phyloP scores from a whole-genome alignment of 2,329 filamentous ascomycete genomes.

The Trichoderma guizhouense region DNA sequence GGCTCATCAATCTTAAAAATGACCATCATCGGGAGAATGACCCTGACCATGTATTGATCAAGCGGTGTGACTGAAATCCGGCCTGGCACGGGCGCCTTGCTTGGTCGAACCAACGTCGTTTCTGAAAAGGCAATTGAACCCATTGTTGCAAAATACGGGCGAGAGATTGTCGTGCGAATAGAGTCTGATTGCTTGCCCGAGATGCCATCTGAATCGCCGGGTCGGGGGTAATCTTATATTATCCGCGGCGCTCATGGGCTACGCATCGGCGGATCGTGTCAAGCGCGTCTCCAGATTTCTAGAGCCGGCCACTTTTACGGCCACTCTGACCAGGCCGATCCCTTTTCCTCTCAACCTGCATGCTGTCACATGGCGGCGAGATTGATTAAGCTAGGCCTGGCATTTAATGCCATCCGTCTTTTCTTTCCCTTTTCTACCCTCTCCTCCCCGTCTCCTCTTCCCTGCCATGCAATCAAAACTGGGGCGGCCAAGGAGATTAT shows the following conservation, averaged over 20 bases:
- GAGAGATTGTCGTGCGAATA: background rate
- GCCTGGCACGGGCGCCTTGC: constrained; percentile 17
- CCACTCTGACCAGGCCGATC: background rate
- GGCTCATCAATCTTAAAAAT: constrained; percentile 17
- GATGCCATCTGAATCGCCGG: background rate
- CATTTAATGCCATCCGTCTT: constrained; percentile 5
- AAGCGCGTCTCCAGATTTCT: constrained; percentile 16
- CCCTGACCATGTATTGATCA: constrained; percentile 20
- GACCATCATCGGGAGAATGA: constrained; percentile 19
- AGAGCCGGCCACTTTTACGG: constrained; percentile 3
- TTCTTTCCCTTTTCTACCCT: background rate
- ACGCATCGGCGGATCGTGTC: constrained; percentile 4
- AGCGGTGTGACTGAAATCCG: constrained; percentile 13
- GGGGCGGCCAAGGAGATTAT: constrained; percentile 6
- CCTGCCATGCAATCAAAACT: constrained; percentile 9
- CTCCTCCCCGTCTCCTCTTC: background rate
- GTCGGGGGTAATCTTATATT: constrained; percentile 15
- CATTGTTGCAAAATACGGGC: background rate
- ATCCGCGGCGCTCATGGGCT: background rate
- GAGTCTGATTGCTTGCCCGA: background rate
- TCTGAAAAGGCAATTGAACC: background rate
- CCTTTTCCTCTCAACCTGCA: background rate
- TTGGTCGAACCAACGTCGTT: constrained; percentile 16
- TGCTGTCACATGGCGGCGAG: constrained; percentile 8
- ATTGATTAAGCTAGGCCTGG: background rate